These are phyloP conservation scores for Trichophyton rubrum DNA, from an alignment of 2,329 filamentous ascomycete species.

Conservation along the genomic window DNA sequence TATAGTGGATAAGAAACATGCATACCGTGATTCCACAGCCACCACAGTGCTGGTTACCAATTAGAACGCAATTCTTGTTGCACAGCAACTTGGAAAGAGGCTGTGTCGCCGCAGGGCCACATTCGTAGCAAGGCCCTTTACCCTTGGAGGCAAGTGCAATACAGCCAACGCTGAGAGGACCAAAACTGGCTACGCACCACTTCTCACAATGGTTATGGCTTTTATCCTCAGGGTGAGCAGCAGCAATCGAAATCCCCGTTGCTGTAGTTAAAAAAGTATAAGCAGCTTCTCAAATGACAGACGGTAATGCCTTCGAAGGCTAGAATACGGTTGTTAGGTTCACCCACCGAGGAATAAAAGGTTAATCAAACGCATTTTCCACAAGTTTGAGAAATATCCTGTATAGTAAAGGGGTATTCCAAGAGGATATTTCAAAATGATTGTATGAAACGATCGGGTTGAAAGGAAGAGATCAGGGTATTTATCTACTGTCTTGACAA, in stretches of 20 bases:
- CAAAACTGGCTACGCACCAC: neutral
- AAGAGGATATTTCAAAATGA: neutral
- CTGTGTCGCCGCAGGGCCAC: neutral
- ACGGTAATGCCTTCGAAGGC: neutral
- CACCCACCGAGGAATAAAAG: neutral
- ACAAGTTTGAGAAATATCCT: neutral
- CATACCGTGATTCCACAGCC: neutral
- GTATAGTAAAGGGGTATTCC: neutral
- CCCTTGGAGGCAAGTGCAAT: neutral
- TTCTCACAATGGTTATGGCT: neutral
- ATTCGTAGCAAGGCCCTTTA: neutral
- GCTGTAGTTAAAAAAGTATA: neutral
- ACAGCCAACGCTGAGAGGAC: neutral
- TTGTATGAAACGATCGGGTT: neutral
- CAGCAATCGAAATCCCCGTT: neutral
- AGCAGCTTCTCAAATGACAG: neutral
- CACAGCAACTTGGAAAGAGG: neutral
- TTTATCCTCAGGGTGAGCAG: neutral
- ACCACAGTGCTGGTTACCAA: neutral
- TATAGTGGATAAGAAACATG: neutral
- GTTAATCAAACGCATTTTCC: neutral
- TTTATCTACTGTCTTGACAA: neutral
- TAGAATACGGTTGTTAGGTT: neutral
- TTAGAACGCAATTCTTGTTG: neutral
- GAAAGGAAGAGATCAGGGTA: neutral